phyloP scores from a whole-genome alignment of 768 basidiomycete genomes.

The Trametes maxima region DNA sequence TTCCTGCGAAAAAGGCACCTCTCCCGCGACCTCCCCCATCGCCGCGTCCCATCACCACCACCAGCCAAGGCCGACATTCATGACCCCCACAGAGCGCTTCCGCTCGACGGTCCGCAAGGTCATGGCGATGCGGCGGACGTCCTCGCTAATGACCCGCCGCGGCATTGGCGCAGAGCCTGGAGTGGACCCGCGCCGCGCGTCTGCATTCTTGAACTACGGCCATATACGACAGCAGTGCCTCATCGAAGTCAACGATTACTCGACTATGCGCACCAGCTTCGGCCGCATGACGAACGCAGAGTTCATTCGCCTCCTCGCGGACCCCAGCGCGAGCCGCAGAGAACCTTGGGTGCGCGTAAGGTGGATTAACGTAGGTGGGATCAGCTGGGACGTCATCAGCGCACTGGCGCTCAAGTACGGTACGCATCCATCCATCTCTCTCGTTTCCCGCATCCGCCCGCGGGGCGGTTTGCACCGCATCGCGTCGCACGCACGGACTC shows the following conservation, averaged over 20 bases:
- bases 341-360: conserved; percentile 69
- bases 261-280: conserved; percentile 52
- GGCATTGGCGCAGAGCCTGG: conserved; percentile 71
- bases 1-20: not conserved
- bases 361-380: conserved; percentile 74
- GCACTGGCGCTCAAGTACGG: conserved; percentile 66
- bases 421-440: conserved; percentile 31
- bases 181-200: conserved; percentile 63
- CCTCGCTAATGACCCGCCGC: conserved; percentile 38
- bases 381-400: conserved; percentile 73
- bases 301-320: conserved; percentile 58
- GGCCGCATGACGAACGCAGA: conserved; percentile 61
- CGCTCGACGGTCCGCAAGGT: conserved; percentile 59
- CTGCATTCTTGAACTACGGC: conserved; percentile 56
- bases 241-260: conserved; percentile 73
- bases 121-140: conserved; percentile 61
- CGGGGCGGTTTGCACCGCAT: not conserved
- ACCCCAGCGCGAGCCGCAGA: conserved; percentile 45
- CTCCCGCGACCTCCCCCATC: not conserved
- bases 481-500: not conserved
- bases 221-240: conserved; percentile 61
- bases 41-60: not conserved
- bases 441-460: not conserved
- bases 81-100: conserved; percentile 53
- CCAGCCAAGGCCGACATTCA: conserved; percentile 16